Base-by-base conservation (phyloP, 108 stramenopile species). In the Pseudonitzschia multistriata region DNA sequence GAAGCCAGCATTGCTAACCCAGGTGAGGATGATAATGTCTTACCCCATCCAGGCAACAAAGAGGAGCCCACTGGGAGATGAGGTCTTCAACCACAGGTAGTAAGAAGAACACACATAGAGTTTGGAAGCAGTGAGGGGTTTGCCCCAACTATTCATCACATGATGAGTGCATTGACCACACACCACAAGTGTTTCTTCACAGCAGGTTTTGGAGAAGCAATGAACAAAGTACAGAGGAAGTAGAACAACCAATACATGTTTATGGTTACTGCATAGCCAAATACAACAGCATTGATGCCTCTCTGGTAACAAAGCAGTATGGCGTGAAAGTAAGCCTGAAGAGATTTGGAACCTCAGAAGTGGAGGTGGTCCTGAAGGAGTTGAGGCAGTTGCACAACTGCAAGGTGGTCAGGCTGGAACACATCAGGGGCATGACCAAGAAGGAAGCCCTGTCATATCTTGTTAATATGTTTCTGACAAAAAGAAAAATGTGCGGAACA, bases 401-500 rank as follows among this genome's bases (percentile, higher is more conserved):
- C 68, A 35, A 79, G 3, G 72, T 68, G 5, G 52, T 85, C 21
- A 61, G 71, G 34, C 73, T 73, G 8, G 25, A 48, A 21, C 33
- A 82, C 52, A 14, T 59, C 0, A 48, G 27, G 19, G 34, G 53
- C 3, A 67, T 85, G 7, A 79, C 52, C 3, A 35, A 48, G 27
- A 72, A 80, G 22, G 72, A 81, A 28, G 25, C 33, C 5, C 37
- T 19, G 7, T 34, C 47, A 15, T 66, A 80, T 0, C 74, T 84
- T 15, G 29, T 35, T 33, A 74, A 74, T 54, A 70, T 81, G 1
- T 78, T 80, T 67, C 78, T 75, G 57, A 37, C 81, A 10, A 84
- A 81, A 47, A 27, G 76, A 29, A 85, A 79, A 42, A 49, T 72
- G 10, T 64, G 48, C 54, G 70, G 81, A 24, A 56, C 35, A n/a